These are phyloP conservation scores for Blastobotrys proliferans DNA, from an alignment of 1,139 yeast species.

Conservation along the genomic window DNA sequence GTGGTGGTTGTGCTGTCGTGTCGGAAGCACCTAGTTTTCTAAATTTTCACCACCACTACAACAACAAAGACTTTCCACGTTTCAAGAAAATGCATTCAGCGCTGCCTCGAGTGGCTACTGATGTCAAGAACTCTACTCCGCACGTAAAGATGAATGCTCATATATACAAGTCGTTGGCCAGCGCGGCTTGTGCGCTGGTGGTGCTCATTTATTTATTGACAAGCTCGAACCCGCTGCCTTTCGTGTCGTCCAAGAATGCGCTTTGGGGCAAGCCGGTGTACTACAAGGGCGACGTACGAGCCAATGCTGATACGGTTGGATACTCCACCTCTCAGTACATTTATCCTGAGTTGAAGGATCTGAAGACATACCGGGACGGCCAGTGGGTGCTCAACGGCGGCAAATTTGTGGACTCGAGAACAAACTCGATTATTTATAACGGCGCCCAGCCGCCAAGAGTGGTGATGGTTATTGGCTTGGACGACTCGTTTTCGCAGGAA, in stretches of 20 bases:
- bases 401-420: conserved; percentile 25
- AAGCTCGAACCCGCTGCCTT: too few species aligned
- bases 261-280: neutral
- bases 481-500: conserved; percentile 25
- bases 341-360: conserved; percentile 26
- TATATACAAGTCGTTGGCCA: too few species aligned
- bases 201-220: too few species aligned
- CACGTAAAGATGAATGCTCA: too few species aligned
- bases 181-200: too few species aligned
- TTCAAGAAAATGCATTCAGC: neutral
- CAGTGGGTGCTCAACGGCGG: conserved; percentile 28
- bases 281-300: conserved; percentile 18
- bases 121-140: too few species aligned
- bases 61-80: too few species aligned
- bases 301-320: conserved; percentile 25
- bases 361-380: conserved; percentile 29
- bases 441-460: conserved; percentile 20
- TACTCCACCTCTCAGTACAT: conserved; percentile 25
- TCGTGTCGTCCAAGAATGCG: too few species aligned
- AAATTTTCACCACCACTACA: too few species aligned
- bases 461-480: conserved; percentile 30
- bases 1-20: too few species aligned
- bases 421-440: conserved; percentile 23
- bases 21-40: too few species aligned
- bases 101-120: too few species aligned